phyloP scores from a whole-genome alignment of 495 filamentous ascomycete species.

The Daldinia caldariorum region DNA sequence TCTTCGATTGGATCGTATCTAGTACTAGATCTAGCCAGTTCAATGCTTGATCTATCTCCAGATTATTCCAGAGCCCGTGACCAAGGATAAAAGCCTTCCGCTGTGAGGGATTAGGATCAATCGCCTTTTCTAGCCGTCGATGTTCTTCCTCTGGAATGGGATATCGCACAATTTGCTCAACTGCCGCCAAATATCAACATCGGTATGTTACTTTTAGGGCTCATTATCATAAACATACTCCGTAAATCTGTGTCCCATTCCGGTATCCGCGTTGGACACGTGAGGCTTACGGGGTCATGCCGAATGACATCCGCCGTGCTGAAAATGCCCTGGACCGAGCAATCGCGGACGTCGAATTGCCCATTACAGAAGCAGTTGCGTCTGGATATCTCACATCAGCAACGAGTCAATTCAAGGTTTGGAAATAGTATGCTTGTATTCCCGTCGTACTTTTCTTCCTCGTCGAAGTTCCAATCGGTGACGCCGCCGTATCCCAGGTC shows the following conservation, averaged over 20 bases:
- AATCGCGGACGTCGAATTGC: constrained; percentile 63
- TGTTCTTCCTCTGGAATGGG: constrained; percentile 59
- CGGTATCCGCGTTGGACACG: constrained; percentile 54
- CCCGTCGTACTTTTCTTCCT: constrained; percentile 56
- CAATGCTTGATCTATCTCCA: constrained; percentile 57
- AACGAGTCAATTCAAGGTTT: neutral
- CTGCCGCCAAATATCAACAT: constrained; percentile 40
- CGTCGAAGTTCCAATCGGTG: constrained; percentile 63
- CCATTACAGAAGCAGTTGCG: constrained; percentile 63
- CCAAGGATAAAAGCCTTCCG: constrained; percentile 61
- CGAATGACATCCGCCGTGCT: constrained; percentile 60
- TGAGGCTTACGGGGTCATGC: constrained; percentile 57
- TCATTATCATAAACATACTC: constrained; percentile 28
- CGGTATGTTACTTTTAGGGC: neutral
- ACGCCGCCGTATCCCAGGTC: constrained; percentile 64
- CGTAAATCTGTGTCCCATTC: constrained; percentile 54
- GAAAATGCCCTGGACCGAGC: constrained; percentile 64
- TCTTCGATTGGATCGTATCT: constrained; percentile 45
- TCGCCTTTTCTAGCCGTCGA: constrained; percentile 51
- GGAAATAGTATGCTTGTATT: neutral
- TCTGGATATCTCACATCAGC: constrained; percentile 43
- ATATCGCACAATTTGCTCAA: constrained; percentile 61
- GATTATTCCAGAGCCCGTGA: constrained; percentile 63
- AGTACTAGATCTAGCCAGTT: constrained; percentile 58
- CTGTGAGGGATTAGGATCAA: constrained; percentile 51